Evolutionary conservation across 2,329 filamentous ascomycete species (phyloP).

Genomic region (Claviceps pusilla): DNA sequence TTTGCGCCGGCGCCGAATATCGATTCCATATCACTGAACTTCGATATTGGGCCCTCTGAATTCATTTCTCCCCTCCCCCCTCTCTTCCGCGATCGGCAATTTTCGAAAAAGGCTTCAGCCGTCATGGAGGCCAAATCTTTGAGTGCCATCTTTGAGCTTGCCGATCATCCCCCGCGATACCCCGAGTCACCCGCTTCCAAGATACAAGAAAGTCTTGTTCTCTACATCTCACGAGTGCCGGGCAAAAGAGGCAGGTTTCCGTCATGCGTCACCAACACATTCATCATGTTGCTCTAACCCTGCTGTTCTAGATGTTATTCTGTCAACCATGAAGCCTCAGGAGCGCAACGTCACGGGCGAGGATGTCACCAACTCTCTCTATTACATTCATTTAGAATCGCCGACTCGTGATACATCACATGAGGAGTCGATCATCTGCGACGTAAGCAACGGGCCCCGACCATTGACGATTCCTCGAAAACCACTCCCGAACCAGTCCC

Average conservation of each 20-base stretch:
- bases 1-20: background rate
- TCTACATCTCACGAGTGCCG: constrained; percentile 89
- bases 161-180: constrained; percentile 75
- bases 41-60: background rate
- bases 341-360: constrained; percentile 77
- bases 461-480: constrained; percentile 36
- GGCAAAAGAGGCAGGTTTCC: constrained; percentile 59
- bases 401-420: constrained; percentile 37
- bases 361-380: constrained; percentile 76
- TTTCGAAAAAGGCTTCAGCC: background rate
- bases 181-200: constrained; percentile 60
- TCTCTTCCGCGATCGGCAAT: background rate
- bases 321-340: constrained; percentile 79
- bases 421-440: constrained; percentile 13
- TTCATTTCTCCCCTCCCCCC: background rate
- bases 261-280: constrained; percentile 1
- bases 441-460: constrained; percentile 22
- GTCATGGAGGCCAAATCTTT: constrained; percentile 68
- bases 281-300: background rate
- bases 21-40: background rate
- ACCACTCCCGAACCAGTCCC: constrained; percentile 27
- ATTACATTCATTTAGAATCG: constrained; percentile 63
- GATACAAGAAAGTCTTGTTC: constrained; percentile 54
- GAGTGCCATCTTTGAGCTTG: constrained; percentile 62
- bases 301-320: constrained; percentile 58